These are phyloP conservation scores for Puccinia coronata DNA, from an alignment of 1,284 basidiomycete genomes.

Conservation along the genomic window DNA sequence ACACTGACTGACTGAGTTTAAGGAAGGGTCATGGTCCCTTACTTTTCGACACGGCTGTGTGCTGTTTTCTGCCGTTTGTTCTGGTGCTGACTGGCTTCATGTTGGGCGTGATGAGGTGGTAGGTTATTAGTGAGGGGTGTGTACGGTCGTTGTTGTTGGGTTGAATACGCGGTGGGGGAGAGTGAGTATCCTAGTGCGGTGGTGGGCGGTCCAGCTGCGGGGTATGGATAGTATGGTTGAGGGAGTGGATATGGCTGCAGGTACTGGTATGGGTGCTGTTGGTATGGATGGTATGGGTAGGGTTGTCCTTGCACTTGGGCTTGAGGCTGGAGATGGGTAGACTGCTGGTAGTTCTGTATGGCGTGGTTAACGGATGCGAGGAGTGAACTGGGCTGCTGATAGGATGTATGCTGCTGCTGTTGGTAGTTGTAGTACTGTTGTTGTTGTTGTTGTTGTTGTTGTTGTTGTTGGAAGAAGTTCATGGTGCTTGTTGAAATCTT, in stretches of 20 bases:
- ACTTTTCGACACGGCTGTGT: not conserved
- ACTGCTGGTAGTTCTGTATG: conserved; percentile 19
- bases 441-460: conserved; percentile 15
- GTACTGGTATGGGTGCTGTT: not conserved
- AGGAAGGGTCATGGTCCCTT: too few relatives aligned
- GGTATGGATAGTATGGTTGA: conserved; percentile 21
- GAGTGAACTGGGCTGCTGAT: conserved; percentile 18
- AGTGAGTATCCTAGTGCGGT: not conserved
- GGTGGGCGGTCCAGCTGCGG: not conserved
- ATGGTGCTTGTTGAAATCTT: not conserved
- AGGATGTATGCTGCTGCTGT: conserved; percentile 19
- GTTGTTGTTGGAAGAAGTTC: not conserved
- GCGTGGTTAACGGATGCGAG: conserved; percentile 30
- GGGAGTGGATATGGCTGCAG: not conserved
- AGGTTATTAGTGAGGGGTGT: not conserved
- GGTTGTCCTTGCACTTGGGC: not conserved
- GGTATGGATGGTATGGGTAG: not conserved
- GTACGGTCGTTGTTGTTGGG: not conserved
- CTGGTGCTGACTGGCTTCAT: not conserved
- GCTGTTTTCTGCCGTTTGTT: not conserved
- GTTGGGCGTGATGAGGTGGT: not conserved
- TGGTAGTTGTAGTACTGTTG: conserved; percentile 9
- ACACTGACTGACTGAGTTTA: too few relatives aligned
- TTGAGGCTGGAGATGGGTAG: not conserved
- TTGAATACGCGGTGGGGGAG: not conserved